Base-by-base conservation (phyloP, 208 protist genomes). In the Crithidia acanthocephali region DNA sequence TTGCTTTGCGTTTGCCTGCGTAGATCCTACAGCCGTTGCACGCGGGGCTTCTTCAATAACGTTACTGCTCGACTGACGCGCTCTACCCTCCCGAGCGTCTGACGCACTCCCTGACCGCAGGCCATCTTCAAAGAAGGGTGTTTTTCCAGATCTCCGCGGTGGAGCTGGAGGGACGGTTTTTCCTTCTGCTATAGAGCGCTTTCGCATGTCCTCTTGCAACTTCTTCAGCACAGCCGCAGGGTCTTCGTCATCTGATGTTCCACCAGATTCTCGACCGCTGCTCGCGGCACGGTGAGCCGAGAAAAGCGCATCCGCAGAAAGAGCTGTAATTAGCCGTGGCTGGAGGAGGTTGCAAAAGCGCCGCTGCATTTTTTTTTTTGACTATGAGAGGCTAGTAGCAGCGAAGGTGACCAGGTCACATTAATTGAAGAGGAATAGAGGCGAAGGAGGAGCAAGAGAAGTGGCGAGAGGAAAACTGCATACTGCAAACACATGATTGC, bases 91-190 rank as follows among this genome's bases (percentile, higher is more conserved):
- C 15, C 37, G 32, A 4, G 8, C 0, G 7, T 47, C 62, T 28
- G 27, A 6, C 0, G 15, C 4, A 9, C 30, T 51, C 13, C 71
- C 42, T 13, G 50, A 20, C 25, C 47, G 4, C 33, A 33, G 23
- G 0, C 23, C 47, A 11, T 52, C 47, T 4, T 76, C 67, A 56
- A 84, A 88, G 63, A 85, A 82, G 0, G 42, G 20, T 13, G 74
- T 85, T 60, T 90, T 90, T 0, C 83, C 82, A 30, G 76, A 76
- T 27, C 67, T 68, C 16, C 76, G 75, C 15, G 55, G 74, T 11
- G 79, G 77, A 44, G 75, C 52, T 8, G 68, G 79, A 13, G 81
- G 82, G 33, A 74, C 60, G 0, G 72, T 58, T 18, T 80, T 77
- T 32, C 47, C 57, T 35, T 72, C 67, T 13, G 61, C 42, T 18